These are phyloP conservation scores for Pogostemon cablin DNA, from an alignment of 257 asterid species.

Conservation along the genomic window DNA sequence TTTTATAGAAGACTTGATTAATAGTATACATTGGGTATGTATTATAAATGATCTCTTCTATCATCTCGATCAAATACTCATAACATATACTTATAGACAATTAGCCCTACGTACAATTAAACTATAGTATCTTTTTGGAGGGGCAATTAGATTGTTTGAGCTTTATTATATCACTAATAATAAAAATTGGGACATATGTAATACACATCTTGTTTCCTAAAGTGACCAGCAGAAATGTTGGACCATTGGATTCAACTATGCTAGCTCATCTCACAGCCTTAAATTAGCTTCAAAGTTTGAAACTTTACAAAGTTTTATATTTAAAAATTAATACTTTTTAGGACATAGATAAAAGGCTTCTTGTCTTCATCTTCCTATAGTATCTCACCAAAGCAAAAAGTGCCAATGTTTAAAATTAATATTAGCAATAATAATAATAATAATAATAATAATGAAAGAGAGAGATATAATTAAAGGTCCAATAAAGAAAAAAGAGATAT, in stretches of 20 bases:
- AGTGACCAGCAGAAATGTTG: slow-evolving; percentile 23
- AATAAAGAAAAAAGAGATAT: slow-evolving; percentile 1
- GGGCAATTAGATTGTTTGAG: neutral
- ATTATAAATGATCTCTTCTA: too few species aligned
- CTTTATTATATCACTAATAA: neutral
- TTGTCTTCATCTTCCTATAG: slow-evolving; percentile 37
- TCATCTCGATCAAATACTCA: too few species aligned
- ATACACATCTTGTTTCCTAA: neutral
- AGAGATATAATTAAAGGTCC: neutral
- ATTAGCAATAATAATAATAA: too few species aligned
- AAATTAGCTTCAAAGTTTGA: slow-evolving; percentile 30
- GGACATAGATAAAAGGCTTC: slow-evolving; percentile 34
- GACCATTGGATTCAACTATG: slow-evolving; percentile 27
- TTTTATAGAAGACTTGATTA: too few species aligned
- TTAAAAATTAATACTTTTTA: slow-evolving; percentile 14
- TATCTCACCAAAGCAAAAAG: slow-evolving; percentile 33
- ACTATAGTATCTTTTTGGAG: neutral
- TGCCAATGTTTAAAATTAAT: slow-evolving; percentile 16
- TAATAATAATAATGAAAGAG: neutral
- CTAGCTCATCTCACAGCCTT: neutral
- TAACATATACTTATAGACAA: too few species aligned
- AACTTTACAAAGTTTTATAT: neutral
- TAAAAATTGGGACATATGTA: neutral
- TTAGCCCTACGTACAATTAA: too few species aligned
- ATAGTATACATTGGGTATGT: too few species aligned